Conservation (phyloP, 164 flowering plant genomes). For the Berberis thunbergii region DNA sequence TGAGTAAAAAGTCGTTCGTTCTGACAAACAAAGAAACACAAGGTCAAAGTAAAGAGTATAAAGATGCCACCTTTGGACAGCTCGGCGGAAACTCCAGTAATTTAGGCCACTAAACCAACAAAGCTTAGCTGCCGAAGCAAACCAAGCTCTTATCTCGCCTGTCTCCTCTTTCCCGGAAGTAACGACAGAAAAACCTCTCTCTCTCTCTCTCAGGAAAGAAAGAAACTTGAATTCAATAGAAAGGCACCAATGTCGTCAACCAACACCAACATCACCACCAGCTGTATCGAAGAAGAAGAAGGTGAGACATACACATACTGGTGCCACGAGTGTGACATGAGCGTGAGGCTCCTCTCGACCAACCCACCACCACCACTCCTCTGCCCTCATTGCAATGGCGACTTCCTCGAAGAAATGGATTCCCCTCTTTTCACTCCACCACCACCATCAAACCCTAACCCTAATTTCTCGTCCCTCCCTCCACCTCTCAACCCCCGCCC, state of each 20-base stretch:
- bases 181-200: neutral
- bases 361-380: slow-evolving; percentile 22
- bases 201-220: neutral
- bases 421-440: slow-evolving; percentile 10
- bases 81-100: no score
- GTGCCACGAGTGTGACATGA: slow-evolving; percentile 72
- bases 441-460: slow-evolving; percentile 10
- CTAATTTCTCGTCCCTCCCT: slow-evolving; percentile 6
- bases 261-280: slow-evolving; percentile 7
- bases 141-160: no score
- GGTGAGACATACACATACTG: slow-evolving; percentile 30
- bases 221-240: no score
- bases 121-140: no score
- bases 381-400: slow-evolving; percentile 47
- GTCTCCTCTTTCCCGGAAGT: no score
- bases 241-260: slow-evolving; percentile 14
- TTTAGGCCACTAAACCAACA: no score
- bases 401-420: slow-evolving; percentile 53
- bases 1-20: no score
- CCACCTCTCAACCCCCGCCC: slow-evolving; percentile 4
- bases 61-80: no score
- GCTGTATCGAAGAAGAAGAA: slow-evolving; percentile 1
- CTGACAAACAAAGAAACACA: no score
- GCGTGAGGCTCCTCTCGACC: slow-evolving; percentile 30
- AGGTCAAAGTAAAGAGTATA: no score